phyloP scores from a whole-genome alignment of 2,329 filamentous ascomycete genomes.

The Pseudogymnoascus sp. region DNA sequence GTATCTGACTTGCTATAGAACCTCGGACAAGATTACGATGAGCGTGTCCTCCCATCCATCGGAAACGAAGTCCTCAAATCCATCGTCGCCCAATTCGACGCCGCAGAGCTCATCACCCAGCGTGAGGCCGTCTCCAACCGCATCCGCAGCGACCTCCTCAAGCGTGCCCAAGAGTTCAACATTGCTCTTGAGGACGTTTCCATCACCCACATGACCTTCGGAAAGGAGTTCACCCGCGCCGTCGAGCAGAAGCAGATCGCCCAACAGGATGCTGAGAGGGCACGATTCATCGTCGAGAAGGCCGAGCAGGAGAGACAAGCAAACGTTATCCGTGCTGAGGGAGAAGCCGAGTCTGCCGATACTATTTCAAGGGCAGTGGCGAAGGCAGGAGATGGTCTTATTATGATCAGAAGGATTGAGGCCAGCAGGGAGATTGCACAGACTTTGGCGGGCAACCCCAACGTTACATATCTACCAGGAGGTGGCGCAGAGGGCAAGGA shows the following conservation, averaged over 20 bases:
- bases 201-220: conserved; percentile 99
- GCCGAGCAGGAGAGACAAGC: conserved; percentile 98
- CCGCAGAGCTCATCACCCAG: conserved; percentile 96
- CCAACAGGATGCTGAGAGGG: conserved; percentile 95
- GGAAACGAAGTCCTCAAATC: conserved; percentile 99
- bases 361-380: conserved; percentile 90
- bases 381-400: conserved; percentile 85
- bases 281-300: conserved; percentile 95
- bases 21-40: conserved; percentile 96
- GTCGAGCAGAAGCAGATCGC: conserved; percentile 99
- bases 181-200: conserved; percentile 97
- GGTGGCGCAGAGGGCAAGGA: conserved; percentile 54
- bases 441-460: conserved; percentile 82
- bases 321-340: conserved; percentile 96
- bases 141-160: conserved; percentile 85
- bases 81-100: conserved; percentile 98
- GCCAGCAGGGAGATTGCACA: conserved; percentile 92
- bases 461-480: conserved; percentile 88
- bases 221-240: conserved; percentile 95
- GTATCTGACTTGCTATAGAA: conserved; percentile 48
- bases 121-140: conserved; percentile 93
- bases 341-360: conserved; percentile 93
- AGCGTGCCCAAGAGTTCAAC: conserved; percentile 94
- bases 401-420: conserved; percentile 95
- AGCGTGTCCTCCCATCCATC: conserved; percentile 95